Base-by-base conservation (phyloP, 2,329 filamentous ascomycete species). In the Colletotrichum chlorophyti region DNA sequence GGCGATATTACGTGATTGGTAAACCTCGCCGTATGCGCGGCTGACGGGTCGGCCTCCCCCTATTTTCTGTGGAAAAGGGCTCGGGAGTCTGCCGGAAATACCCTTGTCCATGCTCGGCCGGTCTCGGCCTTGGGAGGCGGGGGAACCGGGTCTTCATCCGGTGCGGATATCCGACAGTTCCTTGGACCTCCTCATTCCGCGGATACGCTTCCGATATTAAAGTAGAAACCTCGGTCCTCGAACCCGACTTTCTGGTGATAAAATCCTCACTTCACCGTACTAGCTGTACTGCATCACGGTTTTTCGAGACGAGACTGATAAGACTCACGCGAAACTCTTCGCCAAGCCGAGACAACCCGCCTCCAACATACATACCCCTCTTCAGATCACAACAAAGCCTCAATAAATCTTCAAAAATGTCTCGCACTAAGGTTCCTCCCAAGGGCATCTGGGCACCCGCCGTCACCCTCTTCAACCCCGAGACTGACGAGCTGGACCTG, bases 381-480 rank as follows among this genome's bases (percentile, higher is more conserved):
- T n/a, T 34, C 29, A 24, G 11, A n/a, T n/a, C n/a, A 21, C 5
- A 11, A n/a, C 29, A 23, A 21, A 10, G 14, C 15, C 14, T 3
- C 12, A 38, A 8, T 21, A 15, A 37, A 10, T 23, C 2, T 11
- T 19, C 51, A 53, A 40, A 1, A 19, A 59, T 59, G 55, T 32
- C 51, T 12, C 37, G 21, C 37, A 35, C 35, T 14, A 55, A 59
- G 38, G 51, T 55, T 4, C 71, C 71, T 19, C 66, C 68, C 8
- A 62, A 61, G n/a, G 76, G 71, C 35, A 75, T 83, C 47, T 84
- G 79, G 78, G 77, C 73, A 48, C 82, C 82, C 6, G 79, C 81
- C 9, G 75, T 84, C 21, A 84, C 82, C 23, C 81, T 82, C 67
- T 83, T 85, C 70, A 70, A 83, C 67, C 76, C 74, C 19, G 67